Evolutionary conservation across 2,329 filamentous ascomycete species (phyloP), one percentile per base, ranked within the genome.

Genomic region (Clonostachys sp.): DNA sequence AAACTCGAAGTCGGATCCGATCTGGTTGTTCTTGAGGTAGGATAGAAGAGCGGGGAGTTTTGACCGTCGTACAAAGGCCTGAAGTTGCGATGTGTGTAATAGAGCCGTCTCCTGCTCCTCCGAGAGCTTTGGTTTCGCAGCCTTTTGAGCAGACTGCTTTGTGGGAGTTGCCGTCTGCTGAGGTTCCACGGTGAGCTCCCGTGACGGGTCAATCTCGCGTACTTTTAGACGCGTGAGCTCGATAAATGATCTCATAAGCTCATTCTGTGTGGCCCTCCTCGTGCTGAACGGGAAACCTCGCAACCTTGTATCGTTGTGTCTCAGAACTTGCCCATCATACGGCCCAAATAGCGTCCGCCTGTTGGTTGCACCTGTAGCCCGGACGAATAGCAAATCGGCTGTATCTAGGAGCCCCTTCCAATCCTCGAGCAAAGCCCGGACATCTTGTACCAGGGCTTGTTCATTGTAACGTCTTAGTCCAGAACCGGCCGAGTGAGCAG

Each of bases 201-300:
- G 77, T 34, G 64, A 18, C n/a, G 38, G 20, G 49, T 89, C 79
- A 30, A 97, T 79, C 51, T 88, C 86, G 44, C 82, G 83, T 42
- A 96, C 78, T 66, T 99, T 96, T 14, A 96, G 78, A 14, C 94
- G 78, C 0, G 94, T 99, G 34, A 99, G 77, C 69, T 99, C 94
- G 52, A 95, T 87, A 58, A 96, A 99, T 1, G 87, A 87, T 38
- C 92, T 83, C 87, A 97, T 94, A 0, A 99, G 82, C 65, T 99
- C 94, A 43, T 87, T 89, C 60, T 97, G 91, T 0, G 94, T 99
- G 1, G 94, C 90, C 48, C 94, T 78, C 12, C 91, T 81, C 9
- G 94, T 99, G 63, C 80, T 96, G 65, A 99, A 99, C 0, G 94
- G 94, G 53, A 99, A 96, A 0, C 89, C 86, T 48, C 94, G 80